Percentiles rank a stretch among this genome's conserved stretches.
Evolutionary conservation across 106 monocot genomes (phyloP).

Genomic region (Allium sativum): DNA sequence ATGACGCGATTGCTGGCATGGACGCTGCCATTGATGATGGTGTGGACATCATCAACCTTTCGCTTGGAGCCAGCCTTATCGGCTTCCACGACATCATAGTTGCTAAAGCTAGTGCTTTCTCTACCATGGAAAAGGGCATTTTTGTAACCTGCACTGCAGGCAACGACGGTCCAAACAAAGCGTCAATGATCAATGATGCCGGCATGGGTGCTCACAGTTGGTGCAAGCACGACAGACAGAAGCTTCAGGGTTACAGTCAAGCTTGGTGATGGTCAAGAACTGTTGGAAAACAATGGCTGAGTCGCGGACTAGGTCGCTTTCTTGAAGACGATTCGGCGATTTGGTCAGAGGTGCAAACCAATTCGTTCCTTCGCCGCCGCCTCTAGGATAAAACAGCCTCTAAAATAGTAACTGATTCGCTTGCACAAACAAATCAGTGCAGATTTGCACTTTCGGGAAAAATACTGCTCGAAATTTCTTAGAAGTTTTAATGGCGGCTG

Average conservation of each 20-base stretch:
- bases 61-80: background rate
- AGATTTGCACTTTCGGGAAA: too few species aligned
- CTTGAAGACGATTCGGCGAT: too few species aligned
- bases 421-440: too few species aligned
- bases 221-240: constrained; percentile 25
- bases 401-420: too few species aligned
- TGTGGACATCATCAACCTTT: constrained; percentile 21
- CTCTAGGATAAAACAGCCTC: too few species aligned
- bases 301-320: too few species aligned
- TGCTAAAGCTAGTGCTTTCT: constrained; percentile 12
- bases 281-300: too few species aligned
- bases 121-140: constrained; percentile 19
- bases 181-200: constrained; percentile 13
- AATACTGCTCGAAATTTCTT: too few species aligned
- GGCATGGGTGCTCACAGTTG: constrained; percentile 30
- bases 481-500: too few species aligned
- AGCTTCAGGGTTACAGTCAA: constrained; percentile 15
- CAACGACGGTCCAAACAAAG: constrained; percentile 5
- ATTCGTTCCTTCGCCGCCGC: too few species aligned
- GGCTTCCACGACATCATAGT: background rate
- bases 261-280: constrained; percentile 21
- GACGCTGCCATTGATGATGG: constrained; percentile 17
- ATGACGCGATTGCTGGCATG: constrained; percentile 12
- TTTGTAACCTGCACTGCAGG: constrained; percentile 17
- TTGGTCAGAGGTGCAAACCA: too few species aligned